These are phyloP conservation scores for Phanerochaete sordida DNA, from an alignment of 768 basidiomycete genomes.

Conservation along the genomic window DNA sequence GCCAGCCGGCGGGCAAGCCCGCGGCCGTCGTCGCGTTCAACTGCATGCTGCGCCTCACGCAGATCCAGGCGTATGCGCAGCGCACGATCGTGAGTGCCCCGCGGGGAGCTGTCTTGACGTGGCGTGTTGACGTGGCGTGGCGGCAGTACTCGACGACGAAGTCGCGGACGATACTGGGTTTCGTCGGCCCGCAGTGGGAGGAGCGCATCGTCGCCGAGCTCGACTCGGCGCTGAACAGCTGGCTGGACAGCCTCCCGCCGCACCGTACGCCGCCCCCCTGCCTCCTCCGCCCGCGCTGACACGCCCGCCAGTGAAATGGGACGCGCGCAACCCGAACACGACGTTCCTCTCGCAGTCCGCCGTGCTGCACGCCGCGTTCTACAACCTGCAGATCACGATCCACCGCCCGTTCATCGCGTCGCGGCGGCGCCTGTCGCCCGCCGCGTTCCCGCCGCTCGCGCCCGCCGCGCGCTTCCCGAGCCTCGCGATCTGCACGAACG, in stretches of 20 bases:
- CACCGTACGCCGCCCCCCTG: too few species aligned
- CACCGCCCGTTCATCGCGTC: constrained; percentile 80
- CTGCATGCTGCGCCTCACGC: constrained; percentile 54
- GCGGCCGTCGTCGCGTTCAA: constrained; percentile 56
- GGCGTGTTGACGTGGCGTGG: background rate
- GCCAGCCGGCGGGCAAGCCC: constrained; percentile 56
- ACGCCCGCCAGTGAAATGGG: constrained; percentile 27
- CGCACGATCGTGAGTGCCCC: constrained; percentile 53
- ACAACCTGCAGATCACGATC: constrained; percentile 59
- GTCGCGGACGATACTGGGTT: constrained; percentile 32
- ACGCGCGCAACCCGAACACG: constrained; percentile 14
- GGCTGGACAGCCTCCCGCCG: constrained; percentile 56
- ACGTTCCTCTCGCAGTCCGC: constrained; percentile 33
- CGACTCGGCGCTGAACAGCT: constrained; percentile 57
- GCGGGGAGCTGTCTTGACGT: too few species aligned
- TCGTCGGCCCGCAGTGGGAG: constrained; percentile 38
- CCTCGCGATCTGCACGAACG: constrained; percentile 81
- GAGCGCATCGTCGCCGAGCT: constrained; percentile 54
- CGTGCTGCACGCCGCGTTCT: constrained; percentile 38
- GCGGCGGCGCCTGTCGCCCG: constrained; percentile 42
- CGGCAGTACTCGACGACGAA: constrained; percentile 44
- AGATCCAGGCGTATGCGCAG: constrained; percentile 61
- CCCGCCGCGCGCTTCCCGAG: constrained; percentile 34
- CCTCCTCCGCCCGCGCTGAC: too few species aligned
- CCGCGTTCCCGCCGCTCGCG: constrained; percentile 32